Evolutionary conservation across 306 rosid species (phyloP).

Genomic region (Cucumis hystrix): DNA sequence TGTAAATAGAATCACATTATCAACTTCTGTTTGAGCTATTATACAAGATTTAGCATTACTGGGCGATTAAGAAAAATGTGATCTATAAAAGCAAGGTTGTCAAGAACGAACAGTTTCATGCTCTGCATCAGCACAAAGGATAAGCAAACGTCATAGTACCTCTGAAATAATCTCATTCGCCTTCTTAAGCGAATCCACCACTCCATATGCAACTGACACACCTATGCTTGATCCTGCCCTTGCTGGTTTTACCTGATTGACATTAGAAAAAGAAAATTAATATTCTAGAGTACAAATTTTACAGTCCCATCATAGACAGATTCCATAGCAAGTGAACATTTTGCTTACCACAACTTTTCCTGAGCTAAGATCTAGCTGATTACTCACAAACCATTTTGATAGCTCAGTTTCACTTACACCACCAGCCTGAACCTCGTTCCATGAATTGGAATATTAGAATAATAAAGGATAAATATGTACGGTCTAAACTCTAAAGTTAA

Average conservation of each 20-base stretch:
- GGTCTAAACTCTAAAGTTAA: not conserved
- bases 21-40: not conserved
- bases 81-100: not conserved
- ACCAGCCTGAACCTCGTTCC: constrained; percentile 37
- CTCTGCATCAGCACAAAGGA: not conserved
- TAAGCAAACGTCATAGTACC: constrained; percentile 29
- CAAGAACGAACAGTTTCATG: not conserved
- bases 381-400: constrained; percentile 59
- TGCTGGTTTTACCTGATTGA: constrained; percentile 73
- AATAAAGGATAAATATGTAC: not conserved
- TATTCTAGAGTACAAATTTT: constrained; percentile 6
- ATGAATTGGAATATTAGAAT: constrained; percentile 16
- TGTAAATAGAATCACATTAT: not conserved
- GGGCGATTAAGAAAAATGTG: not conserved
- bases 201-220: constrained; percentile 82
- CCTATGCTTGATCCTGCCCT: constrained; percentile 96
- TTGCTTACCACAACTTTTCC: constrained; percentile 91
- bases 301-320: not conserved
- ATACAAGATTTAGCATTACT: not conserved
- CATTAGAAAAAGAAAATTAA: not conserved
- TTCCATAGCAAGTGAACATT: constrained; percentile 3
- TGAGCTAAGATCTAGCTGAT: constrained; percentile 44
- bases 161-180: constrained; percentile 59
- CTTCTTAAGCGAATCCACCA: constrained; percentile 54
- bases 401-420: constrained; percentile 42